Conservation (phyloP, 805 yeast species). For the Wickerhamiella sorbophila region DNA sequence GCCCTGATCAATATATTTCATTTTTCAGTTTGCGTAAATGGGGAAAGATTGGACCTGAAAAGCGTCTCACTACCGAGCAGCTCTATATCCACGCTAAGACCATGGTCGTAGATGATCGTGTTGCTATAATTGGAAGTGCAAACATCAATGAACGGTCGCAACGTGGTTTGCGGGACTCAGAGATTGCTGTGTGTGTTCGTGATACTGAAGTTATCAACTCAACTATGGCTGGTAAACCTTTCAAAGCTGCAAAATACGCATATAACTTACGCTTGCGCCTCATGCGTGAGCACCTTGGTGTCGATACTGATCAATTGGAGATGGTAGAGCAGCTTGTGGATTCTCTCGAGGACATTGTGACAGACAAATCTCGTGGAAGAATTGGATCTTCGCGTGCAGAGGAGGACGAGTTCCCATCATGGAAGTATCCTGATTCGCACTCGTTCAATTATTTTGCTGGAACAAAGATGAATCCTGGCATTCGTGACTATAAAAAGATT, state of each 20-base stretch:
- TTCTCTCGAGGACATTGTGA: slow-evolving; percentile 6
- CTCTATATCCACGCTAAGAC: slow-evolving; percentile 87
- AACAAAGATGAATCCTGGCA: slow-evolving; percentile 60
- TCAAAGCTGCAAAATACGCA: slow-evolving; percentile 73
- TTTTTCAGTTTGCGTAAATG: slow-evolving; percentile 88
- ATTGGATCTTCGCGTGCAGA: not conserved
- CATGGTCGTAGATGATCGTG: slow-evolving; percentile 82
- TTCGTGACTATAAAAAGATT: slow-evolving; percentile 66
- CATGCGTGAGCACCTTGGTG: slow-evolving; percentile 94
- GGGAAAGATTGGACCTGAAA: slow-evolving; percentile 76
- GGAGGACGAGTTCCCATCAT: slow-evolving; percentile 9
- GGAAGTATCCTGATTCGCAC: slow-evolving; percentile 22
- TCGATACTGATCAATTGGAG: slow-evolving; percentile 34
- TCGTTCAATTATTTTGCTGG: slow-evolving; percentile 84
- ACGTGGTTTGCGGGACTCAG: slow-evolving; percentile 90
- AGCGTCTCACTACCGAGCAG: slow-evolving; percentile 73
- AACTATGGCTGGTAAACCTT: slow-evolving; percentile 69
- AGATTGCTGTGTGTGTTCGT: slow-evolving; percentile 76
- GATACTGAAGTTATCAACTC: slow-evolving; percentile 45
- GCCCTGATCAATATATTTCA: slow-evolving; percentile 82
- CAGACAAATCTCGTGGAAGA: not conserved
- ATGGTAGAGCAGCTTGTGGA: slow-evolving; percentile 16
- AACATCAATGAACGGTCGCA: slow-evolving; percentile 93
- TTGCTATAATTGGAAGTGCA: slow-evolving; percentile 93
- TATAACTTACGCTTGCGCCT: slow-evolving; percentile 77